Conservation (phyloP, 1,284 basidiomycete genomes). For the Fomitopsis schrenkii region DNA sequence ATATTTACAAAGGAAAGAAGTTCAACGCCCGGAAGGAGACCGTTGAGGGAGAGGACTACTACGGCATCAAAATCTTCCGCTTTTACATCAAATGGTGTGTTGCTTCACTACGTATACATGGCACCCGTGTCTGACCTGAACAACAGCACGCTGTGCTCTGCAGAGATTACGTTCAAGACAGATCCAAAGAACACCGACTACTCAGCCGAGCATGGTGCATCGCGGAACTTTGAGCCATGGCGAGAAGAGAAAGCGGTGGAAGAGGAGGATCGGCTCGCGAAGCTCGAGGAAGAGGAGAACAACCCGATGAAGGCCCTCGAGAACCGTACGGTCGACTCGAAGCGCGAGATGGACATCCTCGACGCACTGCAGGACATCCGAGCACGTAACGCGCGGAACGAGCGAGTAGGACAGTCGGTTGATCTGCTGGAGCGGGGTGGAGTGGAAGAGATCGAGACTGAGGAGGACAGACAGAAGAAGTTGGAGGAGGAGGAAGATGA, state of each 20-base stretch:
- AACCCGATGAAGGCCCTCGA: constrained; percentile 98
- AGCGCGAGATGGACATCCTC: constrained; percentile 97
- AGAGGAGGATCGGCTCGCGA: constrained; percentile 74
- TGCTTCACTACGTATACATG: too few relatives aligned
- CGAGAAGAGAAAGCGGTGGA: constrained; percentile 71
- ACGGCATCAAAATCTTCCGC: constrained; percentile 93
- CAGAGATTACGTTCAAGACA: constrained; percentile 99
- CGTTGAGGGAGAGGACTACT: constrained; percentile 94
- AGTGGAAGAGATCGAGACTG: constrained; percentile 62
- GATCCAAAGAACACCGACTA: constrained; percentile 99
- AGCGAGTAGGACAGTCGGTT: constrained; percentile 67
- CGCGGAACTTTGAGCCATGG: constrained; percentile 93
- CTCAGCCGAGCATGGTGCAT: constrained; percentile 87
- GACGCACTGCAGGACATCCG: constrained; percentile 95
- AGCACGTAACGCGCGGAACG: constrained; percentile 88
- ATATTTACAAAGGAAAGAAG: constrained; percentile 98
- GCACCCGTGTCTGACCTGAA: not conserved
- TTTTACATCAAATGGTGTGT: constrained; percentile 81
- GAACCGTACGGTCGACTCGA: constrained; percentile 86
- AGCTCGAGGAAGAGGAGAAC: constrained; percentile 83
- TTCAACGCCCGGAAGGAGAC: constrained; percentile 99
- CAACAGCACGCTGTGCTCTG: constrained; percentile 83
- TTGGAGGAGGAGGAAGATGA: constrained; percentile 90
- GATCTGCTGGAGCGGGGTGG: constrained; percentile 57
- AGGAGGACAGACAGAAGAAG: constrained; percentile 63